Evolutionary conservation across 1,284 basidiomycete genomes (phyloP).

Genomic region (Rhizoctonia solani): DNA sequence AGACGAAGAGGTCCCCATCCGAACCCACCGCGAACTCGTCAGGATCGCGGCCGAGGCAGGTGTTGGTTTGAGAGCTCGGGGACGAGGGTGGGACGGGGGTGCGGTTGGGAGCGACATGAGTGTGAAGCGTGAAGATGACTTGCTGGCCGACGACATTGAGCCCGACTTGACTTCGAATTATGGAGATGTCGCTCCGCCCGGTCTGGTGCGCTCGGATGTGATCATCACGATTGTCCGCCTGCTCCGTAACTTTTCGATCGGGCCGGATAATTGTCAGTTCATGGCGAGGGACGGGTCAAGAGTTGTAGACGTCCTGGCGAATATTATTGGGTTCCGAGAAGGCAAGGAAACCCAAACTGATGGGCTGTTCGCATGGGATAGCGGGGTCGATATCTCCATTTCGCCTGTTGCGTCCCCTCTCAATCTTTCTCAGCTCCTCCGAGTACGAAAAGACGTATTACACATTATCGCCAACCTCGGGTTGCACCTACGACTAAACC

Average conservation of each 20-base stretch:
- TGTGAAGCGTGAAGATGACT: conserved; percentile 28
- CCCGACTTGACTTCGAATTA: conserved; percentile 48
- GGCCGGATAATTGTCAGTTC: conserved; percentile 71
- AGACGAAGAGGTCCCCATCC: conserved; percentile 44
- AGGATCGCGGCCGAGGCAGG: conserved; percentile 61
- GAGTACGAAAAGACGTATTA: conserved; percentile 77
- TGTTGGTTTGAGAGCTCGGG: conserved; percentile 42
- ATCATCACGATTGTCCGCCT: conserved; percentile 78
- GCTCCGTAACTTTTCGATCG: conserved; percentile 80
- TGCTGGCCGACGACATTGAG: conserved; percentile 38
- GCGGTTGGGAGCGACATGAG: background rate
- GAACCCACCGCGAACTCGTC: conserved; percentile 68
- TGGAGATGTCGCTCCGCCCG: conserved; percentile 63
- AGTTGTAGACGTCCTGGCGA: conserved; percentile 57
- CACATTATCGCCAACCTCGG: conserved; percentile 73
- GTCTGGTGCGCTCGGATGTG: conserved; percentile 54
- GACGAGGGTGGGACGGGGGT: background rate
- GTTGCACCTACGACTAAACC: conserved; percentile 18
- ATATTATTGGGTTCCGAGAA: conserved; percentile 50
- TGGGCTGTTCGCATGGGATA: too few species aligned
- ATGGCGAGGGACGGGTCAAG: conserved; percentile 56
- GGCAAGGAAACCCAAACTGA: too few species aligned
- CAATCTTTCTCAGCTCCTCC: conserved; percentile 71
- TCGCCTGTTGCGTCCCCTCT: conserved; percentile 57
- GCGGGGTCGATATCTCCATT: conserved; percentile 8